Evolutionary conservation across 2,329 filamentous ascomycete species (phyloP).

Genomic region (Botrytis deweyae): DNA sequence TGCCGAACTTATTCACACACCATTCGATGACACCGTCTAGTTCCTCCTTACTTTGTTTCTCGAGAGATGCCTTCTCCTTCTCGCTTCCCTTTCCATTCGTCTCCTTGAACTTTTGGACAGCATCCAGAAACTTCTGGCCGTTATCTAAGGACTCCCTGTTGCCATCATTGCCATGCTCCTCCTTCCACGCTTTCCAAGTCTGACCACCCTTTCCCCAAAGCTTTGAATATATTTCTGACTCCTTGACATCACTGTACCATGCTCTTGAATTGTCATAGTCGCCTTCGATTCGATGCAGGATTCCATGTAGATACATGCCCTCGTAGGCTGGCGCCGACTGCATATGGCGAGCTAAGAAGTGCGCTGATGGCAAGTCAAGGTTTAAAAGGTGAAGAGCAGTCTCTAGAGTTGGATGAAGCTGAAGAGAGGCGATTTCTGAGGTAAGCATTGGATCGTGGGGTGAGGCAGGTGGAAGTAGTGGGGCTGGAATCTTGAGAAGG

Average conservation of each 20-base stretch:
- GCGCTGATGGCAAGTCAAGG: slow-evolving; percentile 49
- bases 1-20: slow-evolving; percentile 48
- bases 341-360: slow-evolving; percentile 54
- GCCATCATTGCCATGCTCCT: not conserved
- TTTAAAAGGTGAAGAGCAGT: slow-evolving; percentile 52
- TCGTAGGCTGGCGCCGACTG: slow-evolving; percentile 49
- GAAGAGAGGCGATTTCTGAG: slow-evolving; percentile 37
- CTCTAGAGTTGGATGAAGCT: slow-evolving; percentile 50
- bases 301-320: slow-evolving; percentile 52
- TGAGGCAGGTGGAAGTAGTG: slow-evolving; percentile 34
- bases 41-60: slow-evolving; percentile 42
- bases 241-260: slow-evolving; percentile 49
- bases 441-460: slow-evolving; percentile 29
- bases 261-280: slow-evolving; percentile 49
- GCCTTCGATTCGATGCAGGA: slow-evolving; percentile 52
- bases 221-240: slow-evolving; percentile 39
- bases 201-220: slow-evolving; percentile 37
- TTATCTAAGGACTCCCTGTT: slow-evolving; percentile 32
- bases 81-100: slow-evolving; percentile 13
- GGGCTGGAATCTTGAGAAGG: slow-evolving; percentile 24
- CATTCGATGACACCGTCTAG: slow-evolving; percentile 45
- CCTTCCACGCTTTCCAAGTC: slow-evolving; percentile 18
- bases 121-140: slow-evolving; percentile 43
- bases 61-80: slow-evolving; percentile 26
- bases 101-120: slow-evolving; percentile 39